These are phyloP conservation scores for Magnusiomyces tetraspermus DNA, from an alignment of 1,139 yeast species.

Conservation along the genomic window DNA sequence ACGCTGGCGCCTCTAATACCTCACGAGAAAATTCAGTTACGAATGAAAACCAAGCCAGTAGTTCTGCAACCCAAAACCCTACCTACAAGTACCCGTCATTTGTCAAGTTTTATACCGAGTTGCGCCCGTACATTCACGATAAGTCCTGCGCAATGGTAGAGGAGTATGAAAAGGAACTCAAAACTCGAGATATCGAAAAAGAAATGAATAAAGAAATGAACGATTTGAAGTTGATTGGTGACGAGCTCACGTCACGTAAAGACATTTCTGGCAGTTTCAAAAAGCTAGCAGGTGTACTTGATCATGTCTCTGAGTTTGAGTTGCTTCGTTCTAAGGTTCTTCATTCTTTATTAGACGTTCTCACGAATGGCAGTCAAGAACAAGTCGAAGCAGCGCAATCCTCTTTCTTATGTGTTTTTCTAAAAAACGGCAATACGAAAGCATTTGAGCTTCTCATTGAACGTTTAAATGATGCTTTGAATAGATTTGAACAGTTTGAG, in stretches of 20 bases:
- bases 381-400: slow-evolving; percentile 24
- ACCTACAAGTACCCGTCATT: not conserved
- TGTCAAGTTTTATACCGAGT: slow-evolving; percentile 8
- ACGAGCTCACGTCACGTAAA: slow-evolving; percentile 15
- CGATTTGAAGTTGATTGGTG: slow-evolving; percentile 3
- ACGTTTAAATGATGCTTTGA: slow-evolving; percentile 64
- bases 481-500: slow-evolving; percentile 69
- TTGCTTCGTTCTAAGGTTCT: slow-evolving; percentile 61
- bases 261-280: slow-evolving; percentile 23
- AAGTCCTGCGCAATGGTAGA: slow-evolving; percentile 13
- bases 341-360: slow-evolving; percentile 38
- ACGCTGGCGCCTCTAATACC: no score
- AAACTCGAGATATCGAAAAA: slow-evolving; percentile 3
- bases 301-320: slow-evolving; percentile 62
- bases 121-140: slow-evolving; percentile 13
- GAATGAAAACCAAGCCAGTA: no score
- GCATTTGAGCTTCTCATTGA: slow-evolving; percentile 40
- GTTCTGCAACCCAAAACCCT: not conserved
- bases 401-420: slow-evolving; percentile 44
- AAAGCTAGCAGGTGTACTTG: slow-evolving; percentile 26
- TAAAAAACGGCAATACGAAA: slow-evolving; percentile 23
- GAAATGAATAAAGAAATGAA: slow-evolving; percentile 10
- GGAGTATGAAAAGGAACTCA: slow-evolving; percentile 3
- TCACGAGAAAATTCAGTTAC: no score
- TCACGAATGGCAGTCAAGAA: slow-evolving; percentile 30